These are phyloP conservation scores for Blastomyces silverae DNA, from an alignment of 2,329 filamentous ascomycete species.

Conservation along the genomic window DNA sequence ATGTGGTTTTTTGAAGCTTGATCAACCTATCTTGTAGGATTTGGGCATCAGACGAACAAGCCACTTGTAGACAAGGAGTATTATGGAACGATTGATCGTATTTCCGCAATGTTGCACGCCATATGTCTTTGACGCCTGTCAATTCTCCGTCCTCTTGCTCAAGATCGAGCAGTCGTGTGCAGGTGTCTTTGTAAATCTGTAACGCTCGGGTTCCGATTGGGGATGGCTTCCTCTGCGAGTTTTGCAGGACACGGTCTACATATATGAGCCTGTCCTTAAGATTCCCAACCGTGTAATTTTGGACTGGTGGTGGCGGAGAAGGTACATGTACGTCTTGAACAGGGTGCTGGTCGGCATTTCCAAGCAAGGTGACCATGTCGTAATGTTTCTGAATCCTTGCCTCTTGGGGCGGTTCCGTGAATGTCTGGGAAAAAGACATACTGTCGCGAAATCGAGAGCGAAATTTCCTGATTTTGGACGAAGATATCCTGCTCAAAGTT, in stretches of 20 bases:
- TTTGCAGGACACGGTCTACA: background rate
- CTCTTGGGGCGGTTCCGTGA: background rate
- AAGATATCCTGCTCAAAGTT: background rate
- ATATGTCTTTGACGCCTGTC: conserved; percentile 2
- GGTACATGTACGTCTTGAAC: conserved; percentile 3
- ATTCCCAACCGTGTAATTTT: background rate
- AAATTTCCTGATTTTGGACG: background rate
- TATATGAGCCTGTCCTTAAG: conserved; percentile 8
- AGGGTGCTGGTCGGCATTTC: background rate
- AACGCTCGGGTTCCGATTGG: conserved; percentile 3
- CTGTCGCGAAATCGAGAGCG: background rate
- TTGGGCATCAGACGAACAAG: background rate
- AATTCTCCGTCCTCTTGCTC: conserved; percentile 4
- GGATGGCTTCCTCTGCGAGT: conserved; percentile 1
- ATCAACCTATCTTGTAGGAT: conserved; percentile 5
- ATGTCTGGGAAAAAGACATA: background rate
- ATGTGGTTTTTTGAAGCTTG: background rate
- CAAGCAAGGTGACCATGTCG: background rate
- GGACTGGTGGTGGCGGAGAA: conserved; percentile 2
- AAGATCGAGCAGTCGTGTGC: background rate
- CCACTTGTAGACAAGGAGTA: conserved; percentile 1
- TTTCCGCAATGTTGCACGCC: background rate
- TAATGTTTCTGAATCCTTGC: background rate
- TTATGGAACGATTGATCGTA: background rate
- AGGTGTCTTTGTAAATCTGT: conserved; percentile 1